Base-by-base conservation (phyloP, 257 asterid genomes). In the Plantago major region DNA sequence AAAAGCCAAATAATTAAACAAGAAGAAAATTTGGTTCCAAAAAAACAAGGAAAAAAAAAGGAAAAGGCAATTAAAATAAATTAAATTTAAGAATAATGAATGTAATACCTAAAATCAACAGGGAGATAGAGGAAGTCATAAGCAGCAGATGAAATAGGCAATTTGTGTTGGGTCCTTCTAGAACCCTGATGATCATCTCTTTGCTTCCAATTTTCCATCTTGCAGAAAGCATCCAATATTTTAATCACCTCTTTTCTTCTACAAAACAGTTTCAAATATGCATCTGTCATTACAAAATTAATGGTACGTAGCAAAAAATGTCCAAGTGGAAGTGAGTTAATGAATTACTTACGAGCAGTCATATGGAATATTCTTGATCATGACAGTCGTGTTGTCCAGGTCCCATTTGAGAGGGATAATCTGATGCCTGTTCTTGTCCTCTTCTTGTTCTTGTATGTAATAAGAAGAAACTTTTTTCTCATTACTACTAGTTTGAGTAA, bases 51-150 rank as follows among this genome's bases (percentile, higher is more conserved):
- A n/a, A n/a, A n/a, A n/a, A n/a, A n/a, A n/a, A n/a, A n/a, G n/a
- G n/a, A n/a, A n/a, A n/a, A n/a, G n/a, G n/a, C n/a, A n/a, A n/a
- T n/a, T n/a, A 26, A 10, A 15, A 33, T 10, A 26, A 13, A 11
- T 22, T 22, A 2, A 51, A 12, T 16, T 4, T n/a, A 22, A 9
- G 37, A 18, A 22, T 12, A 43, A 57, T 38, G 1, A 1, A 48
- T 2, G 11, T 10, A 30, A 17, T 26, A 85, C 96, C 48, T 42
- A 64, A 88, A 87, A 79, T 88, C 96, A 16, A 88, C 64, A 0
- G 94, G 96, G 57, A 84, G 58, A 63, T 88, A 88, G 9, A 88
- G 10, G 71, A 84, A 88, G 42, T 88, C 94, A 55, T 84, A 88
- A 53, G 96, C 85, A 1, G 61, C 65, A 40, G 18, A 13, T 42